phyloP scores from a whole-genome alignment of 805 yeast species.

The Zygoascus tannicola region DNA sequence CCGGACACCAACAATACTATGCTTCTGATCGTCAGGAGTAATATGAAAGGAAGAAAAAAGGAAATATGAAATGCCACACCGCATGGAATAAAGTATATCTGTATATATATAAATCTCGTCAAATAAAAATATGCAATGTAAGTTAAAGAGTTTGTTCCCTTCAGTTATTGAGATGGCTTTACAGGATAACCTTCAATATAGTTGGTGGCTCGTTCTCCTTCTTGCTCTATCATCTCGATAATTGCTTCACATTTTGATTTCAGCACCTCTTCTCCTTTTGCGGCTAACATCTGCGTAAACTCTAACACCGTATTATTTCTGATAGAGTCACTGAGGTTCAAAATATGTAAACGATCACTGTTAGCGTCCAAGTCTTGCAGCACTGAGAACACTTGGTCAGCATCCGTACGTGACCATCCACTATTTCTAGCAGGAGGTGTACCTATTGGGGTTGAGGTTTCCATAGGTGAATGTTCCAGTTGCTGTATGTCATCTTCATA shows the following conservation, averaged over 20 bases:
- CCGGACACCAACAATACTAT: not conserved
- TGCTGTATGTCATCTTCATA: not conserved
- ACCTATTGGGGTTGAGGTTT: not conserved
- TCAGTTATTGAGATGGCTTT: too few relatives aligned
- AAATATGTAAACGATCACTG: conserved; percentile 1
- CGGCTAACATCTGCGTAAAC: conserved; percentile 55
- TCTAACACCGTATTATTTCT: conserved; percentile 58
- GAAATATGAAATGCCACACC: not conserved
- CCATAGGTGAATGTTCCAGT: not conserved
- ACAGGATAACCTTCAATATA: conserved; percentile 20
- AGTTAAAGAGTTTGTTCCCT: too few relatives aligned
- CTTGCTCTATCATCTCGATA: conserved; percentile 38
- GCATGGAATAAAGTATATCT: too few relatives aligned
- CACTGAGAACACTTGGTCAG: conserved; percentile 2
- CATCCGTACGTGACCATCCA: not conserved
- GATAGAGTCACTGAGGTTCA: conserved; percentile 35
- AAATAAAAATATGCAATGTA: too few relatives aligned
- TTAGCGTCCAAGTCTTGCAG: conserved; percentile 1
- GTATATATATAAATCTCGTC: too few relatives aligned
- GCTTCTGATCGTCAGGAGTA: not conserved
- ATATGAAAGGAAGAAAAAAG: not conserved
- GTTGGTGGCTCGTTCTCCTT: conserved; percentile 43
- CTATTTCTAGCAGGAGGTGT: not conserved
- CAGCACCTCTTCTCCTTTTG: conserved; percentile 42
- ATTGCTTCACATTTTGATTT: conserved; percentile 39